Evolutionary conservation across 768 basidiomycete species (phyloP), one percentile per base, ranked within the genome.

Genomic region (Tricholoma bakamatsutake): DNA sequence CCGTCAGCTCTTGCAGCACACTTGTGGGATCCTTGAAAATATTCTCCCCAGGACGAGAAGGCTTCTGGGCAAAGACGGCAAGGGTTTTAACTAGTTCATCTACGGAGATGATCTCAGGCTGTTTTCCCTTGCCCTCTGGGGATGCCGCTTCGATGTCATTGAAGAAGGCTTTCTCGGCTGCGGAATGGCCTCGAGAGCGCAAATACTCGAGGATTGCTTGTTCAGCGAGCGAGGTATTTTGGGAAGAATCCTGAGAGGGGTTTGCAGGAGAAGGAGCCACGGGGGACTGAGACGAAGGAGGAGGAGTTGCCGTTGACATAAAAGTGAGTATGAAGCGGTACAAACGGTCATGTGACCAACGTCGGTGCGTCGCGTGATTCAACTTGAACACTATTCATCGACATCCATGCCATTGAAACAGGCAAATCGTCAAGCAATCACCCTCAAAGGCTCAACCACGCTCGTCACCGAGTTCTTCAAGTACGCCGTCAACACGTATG

Each of bases 381-480:
- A 51, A 48, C 39, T 59, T 61, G 55, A 50, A 57, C 46, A 43
- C 52, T 57, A 61, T n/a, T 57, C 59, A 46, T 61, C 57, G 45
- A 21, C 11, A 27, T 46, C 47, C 57, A 77, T 74, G 76, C 69
- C 74, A 30, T 69, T 74, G 31, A 81, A 74, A 62, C 80, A 81
- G 70, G 76, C 77, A 35, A 78, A 75, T 35, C 83, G 83, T 42
- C 87, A 90, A 59, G 84, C 88, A 4, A 96, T 98, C 61, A 95
- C 92, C 0, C 87, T 99, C 71, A 97, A 98, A 66, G 97, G 97
- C 2, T 96, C 93, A 0, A 93, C 93, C 2, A 80, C 84, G 39
- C 80, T 98, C 17, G 96, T 98, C 55, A 96, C 93, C 0, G 97
- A 99, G 64, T 98, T 99, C 79, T 98, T 99, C 80, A 98, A 98